phyloP scores from a whole-genome alignment of 768 basidiomycete species.

The Phanerochaete sordida region DNA sequence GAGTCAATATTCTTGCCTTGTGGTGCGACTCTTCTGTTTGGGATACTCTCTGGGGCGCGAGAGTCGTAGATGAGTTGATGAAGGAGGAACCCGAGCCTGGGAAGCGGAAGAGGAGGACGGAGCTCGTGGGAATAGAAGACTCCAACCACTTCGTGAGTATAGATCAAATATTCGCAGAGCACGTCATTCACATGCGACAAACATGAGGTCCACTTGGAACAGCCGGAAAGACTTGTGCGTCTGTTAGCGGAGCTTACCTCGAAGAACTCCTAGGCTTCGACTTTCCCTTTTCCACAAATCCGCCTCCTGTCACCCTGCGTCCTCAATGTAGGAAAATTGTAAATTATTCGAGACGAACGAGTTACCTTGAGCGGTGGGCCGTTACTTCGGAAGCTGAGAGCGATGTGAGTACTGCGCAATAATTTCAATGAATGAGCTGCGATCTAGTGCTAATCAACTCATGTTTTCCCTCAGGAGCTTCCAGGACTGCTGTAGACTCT shows the following conservation, averaged over 20 bases:
- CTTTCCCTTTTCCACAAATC: too few species aligned
- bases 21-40: background rate
- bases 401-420: too few species aligned
- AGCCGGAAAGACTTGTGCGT: background rate
- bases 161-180: background rate
- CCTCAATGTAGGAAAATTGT: too few species aligned
- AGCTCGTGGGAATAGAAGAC: background rate
- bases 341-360: too few species aligned
- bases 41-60: background rate
- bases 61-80: background rate
- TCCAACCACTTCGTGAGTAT: conserved; percentile 9
- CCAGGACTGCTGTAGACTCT: too few species aligned
- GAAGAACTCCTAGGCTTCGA: too few species aligned
- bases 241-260: background rate
- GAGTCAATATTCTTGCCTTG: background rate
- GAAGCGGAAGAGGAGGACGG: background rate
- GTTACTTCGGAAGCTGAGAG: too few species aligned
- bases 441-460: too few species aligned
- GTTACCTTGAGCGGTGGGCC: too few species aligned
- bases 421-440: too few species aligned
- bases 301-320: too few species aligned
- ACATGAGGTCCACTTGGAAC: background rate
- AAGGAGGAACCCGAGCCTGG: background rate
- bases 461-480: too few species aligned
- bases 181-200: background rate